A percentile compares a stretch with the other conserved stretches of the same genome.
These are phyloP conservation scores for Leucosporidium yakuticum DNA, from an alignment of 768 basidiomycete genomes.

Conservation along the genomic window DNA sequence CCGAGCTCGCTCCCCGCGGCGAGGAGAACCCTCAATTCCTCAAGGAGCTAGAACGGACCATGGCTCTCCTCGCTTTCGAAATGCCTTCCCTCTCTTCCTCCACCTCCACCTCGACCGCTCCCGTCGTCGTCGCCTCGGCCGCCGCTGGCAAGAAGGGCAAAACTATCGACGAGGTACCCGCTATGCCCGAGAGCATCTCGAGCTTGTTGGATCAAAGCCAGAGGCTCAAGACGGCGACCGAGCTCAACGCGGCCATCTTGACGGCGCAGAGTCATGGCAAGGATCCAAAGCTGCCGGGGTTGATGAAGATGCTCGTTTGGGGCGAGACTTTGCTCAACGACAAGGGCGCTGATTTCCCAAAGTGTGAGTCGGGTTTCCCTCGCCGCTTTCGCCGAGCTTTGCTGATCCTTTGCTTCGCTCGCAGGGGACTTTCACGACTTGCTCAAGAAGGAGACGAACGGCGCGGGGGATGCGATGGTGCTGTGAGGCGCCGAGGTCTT, in stretches of 20 bases:
- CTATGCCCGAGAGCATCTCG: conserved; percentile 58
- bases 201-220: conserved; percentile 79
- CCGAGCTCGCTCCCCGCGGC: conserved; percentile 87
- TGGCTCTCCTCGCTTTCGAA: conserved; percentile 69
- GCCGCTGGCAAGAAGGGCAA: conserved; percentile 37
- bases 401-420: background rate
- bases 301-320: conserved; percentile 81
- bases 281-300: conserved; percentile 77
- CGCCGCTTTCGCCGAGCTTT: too few relatives aligned
- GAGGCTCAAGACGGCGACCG: conserved; percentile 86
- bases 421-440: background rate
- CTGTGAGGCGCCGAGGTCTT: background rate
- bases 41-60: conserved; percentile 83
- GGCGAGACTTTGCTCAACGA: conserved; percentile 54
- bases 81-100: conserved; percentile 34
- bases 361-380: conserved; percentile 9
- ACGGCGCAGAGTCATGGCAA: conserved; percentile 86
- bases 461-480: background rate
- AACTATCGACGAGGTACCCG: conserved; percentile 8
- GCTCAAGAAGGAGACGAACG: background rate
- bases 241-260: conserved; percentile 91
- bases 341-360: conserved; percentile 23
- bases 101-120: background rate
- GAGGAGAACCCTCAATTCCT: conserved; percentile 93
- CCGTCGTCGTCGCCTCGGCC: background rate